These are phyloP conservation scores for Iberis amara DNA, from an alignment of 441 rosid species.

Conservation along the genomic window DNA sequence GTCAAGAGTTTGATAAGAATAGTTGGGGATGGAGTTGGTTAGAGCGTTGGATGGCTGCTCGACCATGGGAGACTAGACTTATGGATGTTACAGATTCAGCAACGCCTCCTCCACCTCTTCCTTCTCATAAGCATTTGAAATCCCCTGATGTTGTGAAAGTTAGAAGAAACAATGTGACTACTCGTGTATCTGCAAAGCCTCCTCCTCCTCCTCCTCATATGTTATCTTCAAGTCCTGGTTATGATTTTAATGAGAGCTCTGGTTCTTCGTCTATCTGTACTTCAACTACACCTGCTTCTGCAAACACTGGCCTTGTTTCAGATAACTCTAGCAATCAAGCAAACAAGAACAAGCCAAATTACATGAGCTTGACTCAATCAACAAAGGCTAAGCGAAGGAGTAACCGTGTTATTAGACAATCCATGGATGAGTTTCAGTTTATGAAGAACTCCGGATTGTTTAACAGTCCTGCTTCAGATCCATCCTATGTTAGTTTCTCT, in stretches of 20 bases:
- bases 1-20: constrained; percentile 62
- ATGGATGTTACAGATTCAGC: constrained; percentile 47
- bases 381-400: constrained; percentile 71
- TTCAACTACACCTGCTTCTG: constrained; percentile 55
- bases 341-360: constrained; percentile 48
- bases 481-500: constrained; percentile 40
- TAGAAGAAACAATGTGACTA: constrained; percentile 65
- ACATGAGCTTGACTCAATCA: constrained; percentile 80
- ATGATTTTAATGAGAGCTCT: constrained; percentile 66
- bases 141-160: constrained; percentile 56
- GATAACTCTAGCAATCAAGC: constrained; percentile 36
- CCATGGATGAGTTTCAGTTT: constrained; percentile 93
- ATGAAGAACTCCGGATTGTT: constrained; percentile 47
- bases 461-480: constrained; percentile 42
- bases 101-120: constrained; percentile 32
- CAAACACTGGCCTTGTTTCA: constrained; percentile 44
- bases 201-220: constrained; percentile 42
- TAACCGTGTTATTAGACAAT: constrained; percentile 56
- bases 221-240: constrained; percentile 69
- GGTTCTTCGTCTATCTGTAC: constrained; percentile 43
- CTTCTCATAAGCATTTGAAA: constrained; percentile 34
- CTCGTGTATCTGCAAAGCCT: constrained; percentile 75
- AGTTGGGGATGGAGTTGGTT: constrained; percentile 99
- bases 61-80: constrained; percentile 86
- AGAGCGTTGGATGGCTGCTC: constrained; percentile 94